phyloP scores from a whole-genome alignment of 768 basidiomycete genomes.

The Scleroderma citrinum region DNA sequence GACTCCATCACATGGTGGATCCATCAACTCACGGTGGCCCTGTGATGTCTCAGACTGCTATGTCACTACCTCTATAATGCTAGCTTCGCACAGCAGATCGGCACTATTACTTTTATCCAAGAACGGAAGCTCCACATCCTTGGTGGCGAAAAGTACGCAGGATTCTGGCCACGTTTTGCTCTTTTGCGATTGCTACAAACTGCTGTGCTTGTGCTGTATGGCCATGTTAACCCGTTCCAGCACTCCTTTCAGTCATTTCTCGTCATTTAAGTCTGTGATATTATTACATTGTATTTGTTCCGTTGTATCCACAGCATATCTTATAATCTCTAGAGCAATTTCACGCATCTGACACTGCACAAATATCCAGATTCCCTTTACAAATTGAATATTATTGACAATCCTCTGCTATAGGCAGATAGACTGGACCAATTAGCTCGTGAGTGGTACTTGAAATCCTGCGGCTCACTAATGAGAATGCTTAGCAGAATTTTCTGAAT shows the following conservation, averaged over 20 bases:
- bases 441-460: no score
- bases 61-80: slow-evolving; percentile 48
- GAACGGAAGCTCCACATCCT: background rate
- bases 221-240: slow-evolving; percentile 4
- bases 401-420: background rate
- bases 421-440: background rate
- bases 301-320: slow-evolving; percentile 17
- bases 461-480: background rate
- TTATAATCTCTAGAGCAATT: slow-evolving; percentile 11
- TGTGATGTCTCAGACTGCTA: slow-evolving; percentile 45
- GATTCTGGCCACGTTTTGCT: slow-evolving; percentile 2
- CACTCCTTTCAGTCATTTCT: slow-evolving; percentile 6
- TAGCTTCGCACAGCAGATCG: slow-evolving; percentile 13
- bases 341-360: slow-evolving; percentile 13
- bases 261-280: slow-evolving; percentile 14
- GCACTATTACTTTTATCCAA: slow-evolving; percentile 10
- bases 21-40: slow-evolving; percentile 44
- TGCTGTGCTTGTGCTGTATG: background rate
- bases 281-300: slow-evolving; percentile 19
- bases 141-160: background rate
- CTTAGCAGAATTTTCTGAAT: no score
- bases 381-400: background rate
- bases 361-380: slow-evolving; percentile 11
- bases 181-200: slow-evolving; percentile 8
- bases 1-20: slow-evolving; percentile 62